Conservation (phyloP, 768 basidiomycete species). For the Epithele typhae region DNA sequence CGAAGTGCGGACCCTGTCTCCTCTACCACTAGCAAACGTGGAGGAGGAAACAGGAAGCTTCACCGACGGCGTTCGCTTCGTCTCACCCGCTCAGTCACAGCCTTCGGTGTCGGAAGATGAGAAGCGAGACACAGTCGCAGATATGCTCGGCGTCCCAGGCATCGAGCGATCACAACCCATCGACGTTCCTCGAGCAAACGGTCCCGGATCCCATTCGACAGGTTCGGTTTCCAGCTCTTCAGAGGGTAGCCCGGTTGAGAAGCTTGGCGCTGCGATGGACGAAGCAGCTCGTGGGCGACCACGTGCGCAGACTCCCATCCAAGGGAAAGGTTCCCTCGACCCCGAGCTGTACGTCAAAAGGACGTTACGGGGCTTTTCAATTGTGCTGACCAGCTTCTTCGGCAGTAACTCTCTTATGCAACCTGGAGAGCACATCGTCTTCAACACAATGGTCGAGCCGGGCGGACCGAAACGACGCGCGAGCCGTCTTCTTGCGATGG, state of each 20-base stretch:
- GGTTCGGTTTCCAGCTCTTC: constrained; percentile 45
- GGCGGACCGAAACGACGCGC: constrained; percentile 52
- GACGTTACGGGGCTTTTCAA: no score
- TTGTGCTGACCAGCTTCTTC: no score
- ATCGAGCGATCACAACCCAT: constrained; percentile 20
- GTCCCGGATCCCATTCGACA: constrained; percentile 27
- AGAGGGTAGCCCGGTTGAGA: constrained; percentile 42
- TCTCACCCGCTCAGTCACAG: constrained; percentile 14
- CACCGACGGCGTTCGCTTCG: constrained; percentile 21
- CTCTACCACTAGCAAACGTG: constrained; percentile 7
- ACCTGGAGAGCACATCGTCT: constrained; percentile 45
- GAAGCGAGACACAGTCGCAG: constrained; percentile 11
- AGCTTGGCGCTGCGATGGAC: constrained; percentile 30
- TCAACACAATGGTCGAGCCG: constrained; percentile 50
- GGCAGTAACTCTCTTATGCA: constrained; percentile 34
- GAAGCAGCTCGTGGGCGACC: constrained; percentile 48
- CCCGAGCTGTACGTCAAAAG: constrained; percentile 38
- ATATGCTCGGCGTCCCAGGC: constrained; percentile 14
- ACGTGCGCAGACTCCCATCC: constrained; percentile 49
- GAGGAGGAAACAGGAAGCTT: constrained; percentile 7
- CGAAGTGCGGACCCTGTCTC: constrained; percentile 30
- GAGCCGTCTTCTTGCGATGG: constrained; percentile 49
- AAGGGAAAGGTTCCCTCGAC: constrained; percentile 39
- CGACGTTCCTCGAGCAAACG: constrained; percentile 21
- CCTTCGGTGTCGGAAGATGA: constrained; percentile 18